A percentile compares a stretch with the other conserved stretches of the same genome.
These are phyloP conservation scores for Adiantum capillusveneris DNA, from an alignment of 75 land plant species.

Conservation along the genomic window DNA sequence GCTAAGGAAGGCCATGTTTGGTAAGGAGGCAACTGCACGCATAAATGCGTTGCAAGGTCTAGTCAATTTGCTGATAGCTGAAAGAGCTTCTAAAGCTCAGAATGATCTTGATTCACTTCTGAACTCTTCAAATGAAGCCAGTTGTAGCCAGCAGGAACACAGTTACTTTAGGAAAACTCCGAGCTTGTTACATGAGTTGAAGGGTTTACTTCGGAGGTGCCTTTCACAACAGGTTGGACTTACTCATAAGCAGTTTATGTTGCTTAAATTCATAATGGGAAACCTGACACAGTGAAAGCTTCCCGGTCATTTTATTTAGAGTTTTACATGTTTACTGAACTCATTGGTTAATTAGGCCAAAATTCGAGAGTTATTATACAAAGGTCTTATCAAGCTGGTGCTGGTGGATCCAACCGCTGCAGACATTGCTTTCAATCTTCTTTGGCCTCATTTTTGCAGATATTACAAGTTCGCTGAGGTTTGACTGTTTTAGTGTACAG, in stretches of 20 bases:
- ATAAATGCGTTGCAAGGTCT: constrained; percentile 58
- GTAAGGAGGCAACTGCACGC: constrained; percentile 59
- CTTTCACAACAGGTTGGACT: constrained; percentile 72
- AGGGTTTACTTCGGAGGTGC: constrained; percentile 73
- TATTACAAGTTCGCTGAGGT: constrained; percentile 52
- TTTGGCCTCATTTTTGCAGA: constrained; percentile 70
- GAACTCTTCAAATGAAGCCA: constrained; percentile 77
- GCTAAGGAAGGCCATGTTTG: constrained; percentile 79
- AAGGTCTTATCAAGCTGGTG: constrained; percentile 60
- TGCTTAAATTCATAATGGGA: too few relatives aligned
- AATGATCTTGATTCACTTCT: constrained; percentile 41
- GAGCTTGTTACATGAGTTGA: constrained; percentile 64
- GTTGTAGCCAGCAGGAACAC: constrained; percentile 72
- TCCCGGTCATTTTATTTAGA: background rate
- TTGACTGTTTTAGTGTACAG: background rate
- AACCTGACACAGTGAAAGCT: too few relatives aligned
- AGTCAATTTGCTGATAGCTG: constrained; percentile 56
- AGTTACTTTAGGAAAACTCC: constrained; percentile 13
- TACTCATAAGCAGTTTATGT: background rate
- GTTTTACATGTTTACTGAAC: too few relatives aligned
- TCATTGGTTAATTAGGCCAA: constrained; percentile 43
- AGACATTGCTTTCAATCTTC: constrained; percentile 54
- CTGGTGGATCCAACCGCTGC: constrained; percentile 49
- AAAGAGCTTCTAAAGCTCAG: constrained; percentile 24
- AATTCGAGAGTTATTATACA: constrained; percentile 58